Conservation (phyloP, 805 yeast species). For the Teunomyces barrocoloradensis region DNA sequence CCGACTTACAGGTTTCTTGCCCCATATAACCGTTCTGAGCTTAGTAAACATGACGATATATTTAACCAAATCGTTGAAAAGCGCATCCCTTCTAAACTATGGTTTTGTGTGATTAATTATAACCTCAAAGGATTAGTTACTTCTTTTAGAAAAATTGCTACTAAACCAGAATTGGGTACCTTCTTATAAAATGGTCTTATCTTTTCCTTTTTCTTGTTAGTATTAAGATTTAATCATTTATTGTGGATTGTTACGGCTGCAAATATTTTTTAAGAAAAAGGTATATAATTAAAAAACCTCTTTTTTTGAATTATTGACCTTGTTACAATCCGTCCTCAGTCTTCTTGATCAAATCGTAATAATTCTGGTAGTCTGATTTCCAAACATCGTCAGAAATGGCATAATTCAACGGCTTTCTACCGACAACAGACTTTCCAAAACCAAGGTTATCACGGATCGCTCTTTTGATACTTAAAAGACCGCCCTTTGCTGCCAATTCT, state of each 20-base stretch:
- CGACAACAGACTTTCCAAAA: conserved; percentile 43
- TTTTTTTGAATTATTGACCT: neutral
- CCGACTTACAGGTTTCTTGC: conserved; percentile 28
- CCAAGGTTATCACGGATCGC: conserved; percentile 36
- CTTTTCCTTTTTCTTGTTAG: too few species aligned
- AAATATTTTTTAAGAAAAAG: neutral
- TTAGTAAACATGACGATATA: neutral
- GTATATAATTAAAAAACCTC: neutral
- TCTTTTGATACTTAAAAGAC: conserved; percentile 49
- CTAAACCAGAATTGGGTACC: too few species aligned
- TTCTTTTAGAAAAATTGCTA: neutral
- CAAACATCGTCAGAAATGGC: conserved; percentile 16
- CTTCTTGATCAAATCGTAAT: conserved; percentile 7
- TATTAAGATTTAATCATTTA: neutral
- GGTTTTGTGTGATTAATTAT: neutral
- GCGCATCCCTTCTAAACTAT: neutral
- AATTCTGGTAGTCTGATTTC: conserved; percentile 5
- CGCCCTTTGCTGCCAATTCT: conserved; percentile 39
- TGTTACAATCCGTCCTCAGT: conserved; percentile 5
- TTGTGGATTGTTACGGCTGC: neutral
- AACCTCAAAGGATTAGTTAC: neutral
- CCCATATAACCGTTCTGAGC: conserved; percentile 21
- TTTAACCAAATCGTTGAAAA: too few species aligned
- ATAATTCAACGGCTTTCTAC: conserved; percentile 48
- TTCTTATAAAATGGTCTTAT: too few species aligned